phyloP scores from a whole-genome alignment of 495 filamentous ascomycete species.

The Entonaema liquescens region DNA sequence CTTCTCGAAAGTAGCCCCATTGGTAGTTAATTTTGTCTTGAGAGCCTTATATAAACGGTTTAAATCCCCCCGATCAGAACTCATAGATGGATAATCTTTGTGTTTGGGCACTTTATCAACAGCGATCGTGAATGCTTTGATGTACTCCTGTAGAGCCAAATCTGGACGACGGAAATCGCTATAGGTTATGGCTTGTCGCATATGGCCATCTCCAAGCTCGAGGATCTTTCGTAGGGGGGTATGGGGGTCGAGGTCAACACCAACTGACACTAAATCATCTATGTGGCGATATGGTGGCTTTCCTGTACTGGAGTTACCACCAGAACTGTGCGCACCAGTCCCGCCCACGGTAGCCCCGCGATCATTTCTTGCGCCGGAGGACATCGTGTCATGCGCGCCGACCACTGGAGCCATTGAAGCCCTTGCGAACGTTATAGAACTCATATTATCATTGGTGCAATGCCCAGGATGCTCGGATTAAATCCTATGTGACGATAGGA shows the following conservation, averaged over 20 bases:
- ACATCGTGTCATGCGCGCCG: slow-evolving; percentile 11
- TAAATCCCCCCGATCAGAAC: slow-evolving; percentile 53
- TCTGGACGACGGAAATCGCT: slow-evolving; percentile 62
- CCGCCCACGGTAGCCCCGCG: neutral
- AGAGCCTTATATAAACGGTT: slow-evolving; percentile 60
- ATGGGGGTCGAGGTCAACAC: slow-evolving; percentile 54
- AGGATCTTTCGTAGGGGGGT: slow-evolving; percentile 60
- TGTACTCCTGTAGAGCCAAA: slow-evolving; percentile 70
- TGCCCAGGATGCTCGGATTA: neutral
- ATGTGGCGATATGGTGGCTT: slow-evolving; percentile 70
- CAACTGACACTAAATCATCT: slow-evolving; percentile 70
- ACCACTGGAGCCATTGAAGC: slow-evolving; percentile 10
- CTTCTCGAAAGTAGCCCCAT: slow-evolving; percentile 57
- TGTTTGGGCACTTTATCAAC: slow-evolving; percentile 77
- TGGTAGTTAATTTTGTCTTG: slow-evolving; percentile 56
- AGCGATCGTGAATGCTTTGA: slow-evolving; percentile 79
- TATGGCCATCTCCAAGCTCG: slow-evolving; percentile 56
- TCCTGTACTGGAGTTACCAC: slow-evolving; percentile 25
- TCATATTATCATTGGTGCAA: slow-evolving; percentile 30
- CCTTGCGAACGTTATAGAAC: slow-evolving; percentile 34
- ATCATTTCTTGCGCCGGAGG: neutral
- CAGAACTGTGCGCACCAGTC: neutral
- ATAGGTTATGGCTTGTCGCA: slow-evolving; percentile 61
- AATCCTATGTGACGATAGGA: neutral
- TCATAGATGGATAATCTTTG: slow-evolving; percentile 67